A percentile compares a stretch with the other conserved stretches of the same genome.
Conservation (phyloP, 2,329 filamentous ascomycete genomes). For the Trichoderma pleuroti region DNA sequence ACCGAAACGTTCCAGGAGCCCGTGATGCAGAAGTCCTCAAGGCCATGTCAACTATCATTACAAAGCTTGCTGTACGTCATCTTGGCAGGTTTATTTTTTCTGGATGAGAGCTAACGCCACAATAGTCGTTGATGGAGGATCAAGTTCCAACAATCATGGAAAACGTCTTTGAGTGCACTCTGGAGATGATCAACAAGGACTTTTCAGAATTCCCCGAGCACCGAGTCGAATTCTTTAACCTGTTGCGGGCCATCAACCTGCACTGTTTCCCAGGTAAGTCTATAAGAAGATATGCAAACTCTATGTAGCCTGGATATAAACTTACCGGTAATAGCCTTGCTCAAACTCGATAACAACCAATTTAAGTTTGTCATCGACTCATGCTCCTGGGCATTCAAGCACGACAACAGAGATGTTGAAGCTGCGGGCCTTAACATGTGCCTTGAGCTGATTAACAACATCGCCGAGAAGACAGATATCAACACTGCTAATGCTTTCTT, state of each 20-base stretch:
- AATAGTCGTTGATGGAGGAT: slow-evolving; percentile 89
- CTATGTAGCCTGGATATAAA: neutral
- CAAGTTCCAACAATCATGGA: slow-evolving; percentile 98
- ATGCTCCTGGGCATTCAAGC: slow-evolving; percentile 99
- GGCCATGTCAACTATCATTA: slow-evolving; percentile 96
- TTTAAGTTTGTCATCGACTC: slow-evolving; percentile 99
- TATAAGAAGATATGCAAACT: neutral
- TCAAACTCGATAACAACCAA: slow-evolving; percentile 91
- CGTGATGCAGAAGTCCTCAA: slow-evolving; percentile 95
- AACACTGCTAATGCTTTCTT: slow-evolving; percentile 92
- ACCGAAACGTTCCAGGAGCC: slow-evolving; percentile 91
- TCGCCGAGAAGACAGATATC: slow-evolving; percentile 85
- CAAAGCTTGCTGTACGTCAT: slow-evolving; percentile 88
- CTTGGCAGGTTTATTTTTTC: neutral
- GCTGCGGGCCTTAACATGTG: slow-evolving; percentile 97
- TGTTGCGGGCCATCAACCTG: slow-evolving; percentile 91
- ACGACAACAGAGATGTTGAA: slow-evolving; percentile 97
- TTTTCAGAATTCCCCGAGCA: slow-evolving; percentile 99
- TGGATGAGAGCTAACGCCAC: slow-evolving; percentile 14
- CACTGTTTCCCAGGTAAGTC: slow-evolving; percentile 81
- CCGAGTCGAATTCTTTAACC: slow-evolving; percentile 98
- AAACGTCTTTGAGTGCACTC: slow-evolving; percentile 95
- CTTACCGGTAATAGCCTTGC: slow-evolving; percentile 53
- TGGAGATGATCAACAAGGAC: slow-evolving; percentile 99
- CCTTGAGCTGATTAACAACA: slow-evolving; percentile 94